Evolutionary conservation across 1,284 basidiomycete genomes (phyloP).

Genomic region (Phellopilus nigrolimitatus): DNA sequence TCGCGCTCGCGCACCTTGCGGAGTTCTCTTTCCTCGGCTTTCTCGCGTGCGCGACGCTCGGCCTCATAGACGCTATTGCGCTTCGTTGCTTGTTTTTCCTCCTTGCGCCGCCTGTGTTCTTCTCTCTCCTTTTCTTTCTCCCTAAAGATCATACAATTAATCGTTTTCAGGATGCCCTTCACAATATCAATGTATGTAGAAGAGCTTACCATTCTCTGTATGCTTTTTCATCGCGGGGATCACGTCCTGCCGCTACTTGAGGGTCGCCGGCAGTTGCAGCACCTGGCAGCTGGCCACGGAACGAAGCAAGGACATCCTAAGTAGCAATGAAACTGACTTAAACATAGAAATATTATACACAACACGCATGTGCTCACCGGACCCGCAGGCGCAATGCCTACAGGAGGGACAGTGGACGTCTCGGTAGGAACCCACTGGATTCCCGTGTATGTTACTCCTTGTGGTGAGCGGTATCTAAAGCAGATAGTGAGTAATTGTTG

Average conservation of each 20-base stretch:
- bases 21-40: conserved; percentile 47
- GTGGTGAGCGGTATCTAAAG: conserved; percentile 62
- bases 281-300: conserved; percentile 19
- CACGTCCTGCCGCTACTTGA: neutral
- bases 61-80: conserved; percentile 41
- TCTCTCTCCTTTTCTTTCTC: conserved; percentile 23
- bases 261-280: conserved; percentile 7
- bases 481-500: conserved; percentile 19
- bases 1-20: conserved; percentile 36
- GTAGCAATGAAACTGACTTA: neutral
- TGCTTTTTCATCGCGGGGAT: conserved; percentile 19
- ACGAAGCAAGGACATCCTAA: conserved; percentile 21
- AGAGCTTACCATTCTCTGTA: conserved; percentile 47
- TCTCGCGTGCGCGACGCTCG: conserved; percentile 36
- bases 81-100: conserved; percentile 51
- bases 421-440: conserved; percentile 76
- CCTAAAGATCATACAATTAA: conserved; percentile 9
- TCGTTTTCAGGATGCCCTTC: neutral
- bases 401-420: conserved; percentile 28
- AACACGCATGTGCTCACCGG: conserved; percentile 10
- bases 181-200: neutral
- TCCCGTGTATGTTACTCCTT: conserved; percentile 54
- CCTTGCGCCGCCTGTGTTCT: conserved; percentile 22
- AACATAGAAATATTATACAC: neutral
- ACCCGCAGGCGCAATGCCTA: conserved; percentile 16